phyloP scores from a whole-genome alignment of 2,329 filamentous ascomycete species.

The Aspergillus tanneri region DNA sequence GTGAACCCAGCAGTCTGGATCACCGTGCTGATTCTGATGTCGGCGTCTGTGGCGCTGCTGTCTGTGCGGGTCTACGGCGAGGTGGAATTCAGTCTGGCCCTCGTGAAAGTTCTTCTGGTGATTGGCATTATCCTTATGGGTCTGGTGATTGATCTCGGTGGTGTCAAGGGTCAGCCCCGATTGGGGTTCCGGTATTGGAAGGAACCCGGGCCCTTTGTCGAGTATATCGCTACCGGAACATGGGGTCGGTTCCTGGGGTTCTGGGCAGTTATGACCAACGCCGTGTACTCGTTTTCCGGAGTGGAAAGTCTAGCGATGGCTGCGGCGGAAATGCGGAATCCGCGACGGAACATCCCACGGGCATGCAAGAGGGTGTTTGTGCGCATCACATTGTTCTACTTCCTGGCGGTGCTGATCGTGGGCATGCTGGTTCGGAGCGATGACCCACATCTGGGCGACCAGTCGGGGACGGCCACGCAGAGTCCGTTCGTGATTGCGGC shows the following conservation, averaged over 20 bases:
- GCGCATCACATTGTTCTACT: slow-evolving; percentile 59
- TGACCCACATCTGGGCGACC: slow-evolving; percentile 34
- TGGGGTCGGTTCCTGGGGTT: slow-evolving; percentile 65
- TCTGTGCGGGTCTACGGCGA: slow-evolving; percentile 52
- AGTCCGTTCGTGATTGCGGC: slow-evolving; percentile 71
- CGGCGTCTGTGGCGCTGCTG: slow-evolving; percentile 59
- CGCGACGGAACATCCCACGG: slow-evolving; percentile 54
- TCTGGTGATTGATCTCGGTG: slow-evolving; percentile 62
- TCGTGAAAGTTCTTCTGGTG: slow-evolving; percentile 52
- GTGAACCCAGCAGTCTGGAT: slow-evolving; percentile 41
- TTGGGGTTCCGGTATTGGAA: slow-evolving; percentile 70
- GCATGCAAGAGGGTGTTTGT: slow-evolving; percentile 56
- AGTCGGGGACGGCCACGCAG: slow-evolving; percentile 30
- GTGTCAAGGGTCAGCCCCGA: slow-evolving; percentile 57
- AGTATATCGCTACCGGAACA: slow-evolving; percentile 58
- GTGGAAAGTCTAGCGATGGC: slow-evolving; percentile 56
- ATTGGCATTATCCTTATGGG: slow-evolving; percentile 47
- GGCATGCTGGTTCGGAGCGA: slow-evolving; percentile 60
- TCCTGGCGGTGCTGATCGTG: slow-evolving; percentile 56
- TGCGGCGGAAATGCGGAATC: slow-evolving; percentile 56
- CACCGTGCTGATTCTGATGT: slow-evolving; percentile 56
- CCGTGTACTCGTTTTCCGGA: slow-evolving; percentile 39
- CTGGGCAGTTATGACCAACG: slow-evolving; percentile 50
- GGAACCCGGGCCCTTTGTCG: slow-evolving; percentile 65
- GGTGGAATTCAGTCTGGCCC: slow-evolving; percentile 54